Evolutionary conservation across 768 basidiomycete genomes (phyloP), one percentile per base, ranked within the genome.

Genomic region (Hypholoma fasciculare): DNA sequence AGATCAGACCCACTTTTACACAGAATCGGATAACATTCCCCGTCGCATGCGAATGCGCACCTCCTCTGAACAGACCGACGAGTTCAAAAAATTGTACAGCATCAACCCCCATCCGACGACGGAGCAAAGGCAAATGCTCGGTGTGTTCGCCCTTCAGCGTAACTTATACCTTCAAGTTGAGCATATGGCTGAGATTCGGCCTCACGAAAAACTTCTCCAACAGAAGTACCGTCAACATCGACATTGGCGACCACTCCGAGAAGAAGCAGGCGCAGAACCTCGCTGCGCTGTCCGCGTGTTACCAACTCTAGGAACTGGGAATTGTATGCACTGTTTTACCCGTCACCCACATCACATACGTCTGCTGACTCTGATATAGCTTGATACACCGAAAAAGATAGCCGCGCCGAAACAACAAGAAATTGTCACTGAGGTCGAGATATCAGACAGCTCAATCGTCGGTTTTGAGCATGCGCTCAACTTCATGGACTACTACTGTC

Each of bases 401-500:
- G 66, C 64, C 14, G 64, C 69, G 16, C 63, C 60, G 23, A 62
- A 59, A 49, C 30, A 11, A 27, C 37, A 57, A 23, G 66, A 69
- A 19, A 49, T 47, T 23, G 13, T 16, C 27, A 68, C 61, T 0
- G 67, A 72, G 26, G 59, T 70, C 37, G 59, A 60, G 8, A 76
- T 95, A 11, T 83, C 86, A 2, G 89, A 94, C 65, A 85, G 86
- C 23, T 79, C 83, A 11, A 65, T 73, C 19, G 82, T 95, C 61
- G 75, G 75, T 6, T 87, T 87, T 51, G 90, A 92, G 52, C 81
- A 82, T 51, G 93, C 94, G 3, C 85, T 89, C 49, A 85, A 82
- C 59, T 98, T 98, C 77, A 95, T 97, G 89, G 95, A 96, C 61
- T 98, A 90, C 71, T 98, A 98, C 66, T 96, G 94, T 68, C 82